phyloP scores from a whole-genome alignment of 768 basidiomycete genomes.

The Scleroderma citrinum region DNA sequence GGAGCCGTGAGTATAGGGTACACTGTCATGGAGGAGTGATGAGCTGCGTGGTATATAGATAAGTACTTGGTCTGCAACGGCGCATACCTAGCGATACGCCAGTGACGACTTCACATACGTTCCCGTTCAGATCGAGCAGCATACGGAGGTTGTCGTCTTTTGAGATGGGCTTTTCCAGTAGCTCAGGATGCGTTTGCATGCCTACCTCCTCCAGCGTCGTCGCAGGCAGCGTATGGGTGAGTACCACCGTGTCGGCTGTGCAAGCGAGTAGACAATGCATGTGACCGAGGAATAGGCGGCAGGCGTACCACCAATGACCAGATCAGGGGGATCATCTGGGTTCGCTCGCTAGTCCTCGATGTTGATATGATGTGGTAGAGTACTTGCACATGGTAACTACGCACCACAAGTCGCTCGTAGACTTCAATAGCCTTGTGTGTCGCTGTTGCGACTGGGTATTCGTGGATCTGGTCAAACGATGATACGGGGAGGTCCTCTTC shows the following conservation, averaged over 20 bases:
- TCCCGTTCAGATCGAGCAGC: conserved; percentile 83
- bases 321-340: conserved; percentile 67
- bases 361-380: too few species aligned
- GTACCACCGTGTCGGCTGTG: conserved; percentile 92
- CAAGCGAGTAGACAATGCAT: neutral
- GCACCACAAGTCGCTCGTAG: conserved; percentile 72
- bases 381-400: too few species aligned
- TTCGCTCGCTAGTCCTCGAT: conserved; percentile 39
- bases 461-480: conserved; percentile 64
- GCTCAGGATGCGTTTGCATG: conserved; percentile 48
- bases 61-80: neutral
- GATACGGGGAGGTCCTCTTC: conserved; percentile 66
- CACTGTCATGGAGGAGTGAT: conserved; percentile 32
- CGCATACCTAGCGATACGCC: conserved; percentile 74
- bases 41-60: neutral
- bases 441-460: conserved; percentile 74
- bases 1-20: conserved; percentile 73
- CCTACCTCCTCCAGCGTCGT: conserved; percentile 42
- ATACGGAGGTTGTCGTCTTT: conserved; percentile 82
- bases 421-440: conserved; percentile 82
- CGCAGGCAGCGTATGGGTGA: conserved; percentile 65
- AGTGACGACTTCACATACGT: conserved; percentile 87
- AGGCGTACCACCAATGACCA: conserved; percentile 66
- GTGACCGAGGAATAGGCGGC: neutral
- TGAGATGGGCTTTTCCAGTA: conserved; percentile 82